Evolutionary conservation across 352 stramenopile genomes (phyloP), one percentile per base, ranked within the genome.

Genomic region (Thalassiosira livingstoniorum): DNA sequence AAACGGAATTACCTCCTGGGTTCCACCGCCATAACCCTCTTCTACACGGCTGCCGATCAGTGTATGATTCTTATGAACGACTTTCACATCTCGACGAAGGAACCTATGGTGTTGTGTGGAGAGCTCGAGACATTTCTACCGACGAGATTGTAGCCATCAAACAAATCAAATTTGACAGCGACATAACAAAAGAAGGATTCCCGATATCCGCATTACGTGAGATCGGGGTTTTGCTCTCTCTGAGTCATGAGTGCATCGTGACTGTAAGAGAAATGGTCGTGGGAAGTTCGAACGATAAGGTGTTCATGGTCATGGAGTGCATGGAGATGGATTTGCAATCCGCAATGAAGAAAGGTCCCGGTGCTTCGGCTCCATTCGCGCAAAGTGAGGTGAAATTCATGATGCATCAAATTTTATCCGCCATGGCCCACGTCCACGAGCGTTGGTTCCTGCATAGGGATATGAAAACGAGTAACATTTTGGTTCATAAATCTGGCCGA

Each of bases 221-320:
- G 91, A 99, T 99, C 82, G 98, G 96, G 80, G 93, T 99, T 55
- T 92, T 99, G 25, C 96, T 99, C 71, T 96, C 98, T 78, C 91
- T 99, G 31, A 94, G 98, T 80, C 98, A 99, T 88, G 93, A 96
- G 78, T 99, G 98, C 88, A 99, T 99, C 80, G 96, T 99, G 57
- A 93, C 93, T 4, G 94, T 96, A 11, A 65, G 87, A n/a, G 95
- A 97, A 89, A 97, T 97, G 91, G 95, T 97, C 1, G 90, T 96
- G 10, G 93, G 93, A 21, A 77, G 43, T 55, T 55, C 57, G 13
- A 39, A 82, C 18, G 91, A 96, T 67, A 94, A 96, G 75, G 87
- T 97, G 0, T 97, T 95, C 67, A 96, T 97, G 93, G 94, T 97
- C 0, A 97, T 97, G 94, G 90, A 96, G 85, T 95, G 91, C 79